These are phyloP conservation scores for Xylaria sp. DNA, from an alignment of 495 filamentous ascomycete genomes.

Conservation along the genomic window DNA sequence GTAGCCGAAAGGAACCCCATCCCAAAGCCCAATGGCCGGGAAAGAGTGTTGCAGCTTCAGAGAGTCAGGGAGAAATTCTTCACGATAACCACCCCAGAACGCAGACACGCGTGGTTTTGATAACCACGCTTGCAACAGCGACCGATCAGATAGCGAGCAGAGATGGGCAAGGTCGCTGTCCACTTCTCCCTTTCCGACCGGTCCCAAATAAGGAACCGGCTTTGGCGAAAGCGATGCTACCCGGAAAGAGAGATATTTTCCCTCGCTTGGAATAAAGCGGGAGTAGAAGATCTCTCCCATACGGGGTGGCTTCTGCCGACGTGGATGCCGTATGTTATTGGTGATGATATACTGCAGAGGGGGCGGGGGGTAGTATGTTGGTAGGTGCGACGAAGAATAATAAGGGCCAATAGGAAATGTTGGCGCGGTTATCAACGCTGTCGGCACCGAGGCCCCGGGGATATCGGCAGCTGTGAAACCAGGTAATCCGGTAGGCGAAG, in stretches of 20 bases:
- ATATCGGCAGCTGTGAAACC: conserved; percentile 38
- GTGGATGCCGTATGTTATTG: conserved; percentile 80
- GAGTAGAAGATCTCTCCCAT: conserved; percentile 91
- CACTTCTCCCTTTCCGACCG: conserved; percentile 50
- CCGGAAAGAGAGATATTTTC: conserved; percentile 88
- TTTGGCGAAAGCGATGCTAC: conserved; percentile 68
- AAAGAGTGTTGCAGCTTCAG: conserved; percentile 77
- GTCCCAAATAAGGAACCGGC: conserved; percentile 62
- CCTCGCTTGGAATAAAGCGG: conserved; percentile 80
- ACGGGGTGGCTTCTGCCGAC: conserved; percentile 86
- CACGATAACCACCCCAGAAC: conserved; percentile 79
- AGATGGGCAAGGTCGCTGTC: conserved; percentile 37
- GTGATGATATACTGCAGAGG: conserved; percentile 83
- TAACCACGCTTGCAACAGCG: conserved; percentile 89
- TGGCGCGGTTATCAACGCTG: conserved; percentile 45
- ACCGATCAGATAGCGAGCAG: conserved; percentile 64
- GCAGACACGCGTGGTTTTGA: conserved; percentile 81
- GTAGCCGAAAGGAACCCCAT: conserved; percentile 94
- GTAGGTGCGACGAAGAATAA: conserved; percentile 78
- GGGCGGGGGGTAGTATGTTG: conserved; percentile 87
- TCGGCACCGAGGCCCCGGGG: conserved; percentile 38
- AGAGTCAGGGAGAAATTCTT: conserved; percentile 68
- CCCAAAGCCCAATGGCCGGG: conserved; percentile 92
- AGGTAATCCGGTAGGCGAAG: conserved; percentile 12
- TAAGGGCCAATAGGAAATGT: conserved; percentile 67